Evolutionary conservation across 345 rosid species (phyloP).

Genomic region (Microthlaspi erraticum): DNA sequence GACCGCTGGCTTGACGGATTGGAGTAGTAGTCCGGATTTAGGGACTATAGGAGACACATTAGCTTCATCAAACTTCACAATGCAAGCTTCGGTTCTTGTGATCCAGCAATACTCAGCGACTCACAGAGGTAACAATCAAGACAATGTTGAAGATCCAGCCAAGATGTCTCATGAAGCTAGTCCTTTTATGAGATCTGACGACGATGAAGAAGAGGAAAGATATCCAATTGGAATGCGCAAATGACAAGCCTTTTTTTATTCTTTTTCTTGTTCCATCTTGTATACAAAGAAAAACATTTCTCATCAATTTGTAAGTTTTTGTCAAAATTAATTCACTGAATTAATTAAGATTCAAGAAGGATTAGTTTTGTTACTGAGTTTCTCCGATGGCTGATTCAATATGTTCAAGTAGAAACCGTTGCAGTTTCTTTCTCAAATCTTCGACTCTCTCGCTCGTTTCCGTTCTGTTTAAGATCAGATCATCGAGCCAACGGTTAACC

Average conservation of each 20-base stretch:
- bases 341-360: neutral
- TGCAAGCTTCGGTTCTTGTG: conserved; percentile 63
- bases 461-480: conserved; percentile 31
- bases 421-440: conserved; percentile 51
- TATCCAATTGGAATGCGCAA: conserved; percentile 27
- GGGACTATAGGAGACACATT: conserved; percentile 65
- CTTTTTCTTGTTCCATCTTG: neutral
- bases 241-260: neutral
- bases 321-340: conserved; percentile 10
- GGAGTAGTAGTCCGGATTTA: conserved; percentile 58
- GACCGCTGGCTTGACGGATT: conserved; percentile 51
- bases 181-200: conserved; percentile 24
- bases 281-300: neutral
- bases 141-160: conserved; percentile 8
- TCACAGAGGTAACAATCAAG: conserved; percentile 15
- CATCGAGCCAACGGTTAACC: conserved; percentile 54
- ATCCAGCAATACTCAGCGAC: conserved; percentile 54
- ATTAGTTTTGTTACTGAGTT: conserved; percentile 32
- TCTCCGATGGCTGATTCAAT: conserved; percentile 41
- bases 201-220: conserved; percentile 28
- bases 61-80: conserved; percentile 49
- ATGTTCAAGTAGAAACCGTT: conserved; percentile 48
- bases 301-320: conserved; percentile 2
- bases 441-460: conserved; percentile 45
- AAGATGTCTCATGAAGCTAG: conserved; percentile 14